Percentiles rank a stretch among this genome's conserved stretches.
phyloP scores from a whole-genome alignment of 2,329 filamentous ascomycete genomes.

The Cordyceps sp. region DNA sequence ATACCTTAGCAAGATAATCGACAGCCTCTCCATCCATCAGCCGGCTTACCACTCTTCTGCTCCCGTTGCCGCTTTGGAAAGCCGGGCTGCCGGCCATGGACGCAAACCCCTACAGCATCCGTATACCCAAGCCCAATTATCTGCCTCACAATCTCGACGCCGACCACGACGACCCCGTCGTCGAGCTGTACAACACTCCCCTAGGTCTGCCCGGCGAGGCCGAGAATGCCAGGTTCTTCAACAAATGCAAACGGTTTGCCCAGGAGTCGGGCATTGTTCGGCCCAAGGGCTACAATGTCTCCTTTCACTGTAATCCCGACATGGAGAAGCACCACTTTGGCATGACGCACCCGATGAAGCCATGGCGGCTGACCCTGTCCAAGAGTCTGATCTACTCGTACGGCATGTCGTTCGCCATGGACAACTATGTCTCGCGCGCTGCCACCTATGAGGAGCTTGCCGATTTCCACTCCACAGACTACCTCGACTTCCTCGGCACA shows the following conservation, averaged over 20 bases:
- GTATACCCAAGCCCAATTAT: conserved; percentile 42
- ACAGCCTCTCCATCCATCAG: no score
- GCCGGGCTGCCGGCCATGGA: conserved; percentile 17
- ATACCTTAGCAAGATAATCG: no score
- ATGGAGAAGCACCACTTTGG: conserved; percentile 97
- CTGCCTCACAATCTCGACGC: conserved; percentile 35
- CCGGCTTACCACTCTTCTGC: no score
- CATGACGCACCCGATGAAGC: conserved; percentile 96
- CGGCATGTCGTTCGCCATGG: conserved; percentile 93
- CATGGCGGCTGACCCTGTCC: conserved; percentile 87
- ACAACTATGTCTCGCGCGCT: conserved; percentile 70
- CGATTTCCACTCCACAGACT: conserved; percentile 75
- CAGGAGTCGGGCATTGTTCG: conserved; percentile 54
- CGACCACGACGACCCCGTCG: conserved; percentile 32
- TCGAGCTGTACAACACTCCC: conserved; percentile 33
- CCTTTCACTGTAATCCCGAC: conserved; percentile 86
- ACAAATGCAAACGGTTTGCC: conserved; percentile 39
- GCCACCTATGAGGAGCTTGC: conserved; percentile 80
- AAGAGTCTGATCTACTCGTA: conserved; percentile 92
- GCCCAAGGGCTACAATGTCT: conserved; percentile 78
- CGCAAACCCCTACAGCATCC: conserved; percentile 31
- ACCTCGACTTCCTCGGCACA: conserved; percentile 72
- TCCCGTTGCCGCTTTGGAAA: no score
- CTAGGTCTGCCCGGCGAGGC: conserved; percentile 32
- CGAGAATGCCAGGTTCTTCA: conserved; percentile 39